phyloP scores from a whole-genome alignment of 2,329 filamentous ascomycete genomes.

The Exserohilum turcica region DNA sequence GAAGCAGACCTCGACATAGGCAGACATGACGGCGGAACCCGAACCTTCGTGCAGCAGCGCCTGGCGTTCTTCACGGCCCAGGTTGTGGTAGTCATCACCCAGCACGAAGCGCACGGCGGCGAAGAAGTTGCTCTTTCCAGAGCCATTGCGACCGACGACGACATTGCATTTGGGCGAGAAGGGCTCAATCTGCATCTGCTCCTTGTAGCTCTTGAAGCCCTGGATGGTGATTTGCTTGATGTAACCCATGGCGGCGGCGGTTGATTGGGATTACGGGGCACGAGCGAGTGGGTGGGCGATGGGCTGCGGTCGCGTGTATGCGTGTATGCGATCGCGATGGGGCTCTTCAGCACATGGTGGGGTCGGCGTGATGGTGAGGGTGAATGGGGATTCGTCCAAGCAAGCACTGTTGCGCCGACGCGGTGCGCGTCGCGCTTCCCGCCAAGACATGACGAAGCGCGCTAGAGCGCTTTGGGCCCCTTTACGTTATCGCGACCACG shows the following conservation, averaged over 20 bases:
- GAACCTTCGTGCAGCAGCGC: constrained; percentile 97
- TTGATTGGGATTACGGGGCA: constrained; percentile 7
- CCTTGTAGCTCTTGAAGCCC: constrained; percentile 99
- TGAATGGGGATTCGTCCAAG: constrained; percentile 9
- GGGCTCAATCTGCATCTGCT: constrained; percentile 97
- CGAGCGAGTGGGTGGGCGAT: not conserved
- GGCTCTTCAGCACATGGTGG: constrained; percentile 26
- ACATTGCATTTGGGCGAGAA: constrained; percentile 98
- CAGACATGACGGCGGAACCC: constrained; percentile 96
- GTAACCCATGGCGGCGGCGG: constrained; percentile 57
- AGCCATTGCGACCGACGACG: constrained; percentile 98
- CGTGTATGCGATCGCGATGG: constrained; percentile 18
- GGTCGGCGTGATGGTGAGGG: constrained; percentile 13
- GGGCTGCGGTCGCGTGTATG: constrained; percentile 2
- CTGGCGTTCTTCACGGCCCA: constrained; percentile 94
- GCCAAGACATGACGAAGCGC: constrained; percentile 16
- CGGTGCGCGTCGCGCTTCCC: constrained; percentile 31
- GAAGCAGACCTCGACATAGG: constrained; percentile 99
- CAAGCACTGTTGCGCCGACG: constrained; percentile 23
- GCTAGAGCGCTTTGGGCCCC: not conserved
- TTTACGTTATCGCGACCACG: not conserved
- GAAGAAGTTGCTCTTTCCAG: constrained; percentile 99
- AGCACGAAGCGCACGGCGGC: constrained; percentile 98
- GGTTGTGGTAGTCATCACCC: constrained; percentile 94
- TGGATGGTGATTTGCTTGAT: constrained; percentile 99